Percentiles rank a stretch among this genome's conserved stretches.
phyloP scores from a whole-genome alignment of 2,329 filamentous ascomycete genomes.

The Verticillium zaregamsianum region DNA sequence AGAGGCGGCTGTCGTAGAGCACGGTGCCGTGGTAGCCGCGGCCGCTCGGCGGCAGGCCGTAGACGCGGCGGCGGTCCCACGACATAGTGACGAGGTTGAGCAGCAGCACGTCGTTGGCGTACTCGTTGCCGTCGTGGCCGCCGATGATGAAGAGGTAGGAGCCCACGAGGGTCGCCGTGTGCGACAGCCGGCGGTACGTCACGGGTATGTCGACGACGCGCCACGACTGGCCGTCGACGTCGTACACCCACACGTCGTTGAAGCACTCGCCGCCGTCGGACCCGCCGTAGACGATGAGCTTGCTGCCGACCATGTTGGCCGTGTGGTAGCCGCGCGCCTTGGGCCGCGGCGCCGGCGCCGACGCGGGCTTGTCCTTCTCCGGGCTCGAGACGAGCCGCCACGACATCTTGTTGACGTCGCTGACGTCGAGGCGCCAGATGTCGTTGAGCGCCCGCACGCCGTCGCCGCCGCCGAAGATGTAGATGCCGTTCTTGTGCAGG shows the following conservation, averaged over 20 bases:
- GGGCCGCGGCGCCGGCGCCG: constrained; percentile 39
- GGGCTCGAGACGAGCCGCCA: constrained; percentile 60
- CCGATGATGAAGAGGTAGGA: constrained; percentile 68
- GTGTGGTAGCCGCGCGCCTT: constrained; percentile 68
- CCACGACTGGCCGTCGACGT: constrained; percentile 60
- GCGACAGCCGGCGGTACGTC: constrained; percentile 61
- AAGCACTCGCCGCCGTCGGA: constrained; percentile 70
- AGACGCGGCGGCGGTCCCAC: constrained; percentile 65
- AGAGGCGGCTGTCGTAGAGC: constrained; percentile 59
- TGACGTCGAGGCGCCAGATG: constrained; percentile 68
- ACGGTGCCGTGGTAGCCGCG: constrained; percentile 65
- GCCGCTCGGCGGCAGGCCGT: constrained; percentile 58
- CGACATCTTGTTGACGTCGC: constrained; percentile 62
- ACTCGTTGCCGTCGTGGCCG: constrained; percentile 66
- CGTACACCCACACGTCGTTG: constrained; percentile 70
- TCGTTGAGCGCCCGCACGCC: constrained; percentile 68
- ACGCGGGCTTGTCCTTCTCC: constrained; percentile 23
- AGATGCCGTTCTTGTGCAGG: constrained; percentile 66
- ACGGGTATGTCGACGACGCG: constrained; percentile 53
- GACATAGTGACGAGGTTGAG: constrained; percentile 70
- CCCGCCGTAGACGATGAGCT: constrained; percentile 68
- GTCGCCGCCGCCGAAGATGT: constrained; percentile 68
- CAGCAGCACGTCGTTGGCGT: constrained; percentile 64
- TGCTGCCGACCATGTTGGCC: constrained; percentile 68
- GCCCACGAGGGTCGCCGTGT: constrained; percentile 66